phyloP scores from a whole-genome alignment of 352 stramenopile species.

The Phytophthora colocasiae region DNA sequence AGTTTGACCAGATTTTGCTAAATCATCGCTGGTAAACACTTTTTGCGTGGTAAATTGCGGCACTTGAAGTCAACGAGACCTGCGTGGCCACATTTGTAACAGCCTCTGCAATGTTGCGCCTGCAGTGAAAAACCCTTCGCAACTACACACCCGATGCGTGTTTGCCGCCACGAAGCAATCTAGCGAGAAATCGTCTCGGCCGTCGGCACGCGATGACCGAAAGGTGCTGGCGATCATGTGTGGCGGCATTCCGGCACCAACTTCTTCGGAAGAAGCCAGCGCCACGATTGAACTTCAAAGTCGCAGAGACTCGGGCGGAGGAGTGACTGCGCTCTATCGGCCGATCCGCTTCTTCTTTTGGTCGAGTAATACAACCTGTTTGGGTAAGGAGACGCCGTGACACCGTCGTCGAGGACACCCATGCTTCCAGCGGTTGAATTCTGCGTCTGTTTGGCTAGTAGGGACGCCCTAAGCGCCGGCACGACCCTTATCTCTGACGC shows the following conservation, averaged over 20 bases:
- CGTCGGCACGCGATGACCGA: background rate
- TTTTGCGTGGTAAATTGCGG: constrained; percentile 3
- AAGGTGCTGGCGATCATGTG: background rate
- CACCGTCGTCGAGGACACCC: constrained; percentile 5
- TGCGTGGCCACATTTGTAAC: background rate
- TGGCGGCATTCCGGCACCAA: background rate
- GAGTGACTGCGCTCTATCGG: too few relatives aligned
- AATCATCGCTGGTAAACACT: constrained; percentile 21
- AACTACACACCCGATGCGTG: too few relatives aligned
- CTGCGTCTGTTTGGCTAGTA: constrained; percentile 2
- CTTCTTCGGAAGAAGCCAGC: constrained; percentile 8
- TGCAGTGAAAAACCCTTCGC: too few relatives aligned
- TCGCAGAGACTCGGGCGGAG: constrained; percentile 9
- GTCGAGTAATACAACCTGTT: background rate
- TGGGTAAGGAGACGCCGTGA: background rate
- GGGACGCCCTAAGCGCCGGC: background rate
- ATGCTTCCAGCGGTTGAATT: background rate
- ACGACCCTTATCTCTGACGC: background rate
- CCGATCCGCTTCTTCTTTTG: constrained; percentile 6
- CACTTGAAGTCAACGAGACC: background rate
- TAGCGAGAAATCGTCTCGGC: background rate
- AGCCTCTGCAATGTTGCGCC: background rate
- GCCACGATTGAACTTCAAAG: constrained; percentile 32
- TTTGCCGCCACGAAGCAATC: too few relatives aligned
- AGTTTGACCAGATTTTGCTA: constrained; percentile 31